Evolutionary conservation across 208 protist species (phyloP).

Genomic region (Crithidia thermophila): DNA sequence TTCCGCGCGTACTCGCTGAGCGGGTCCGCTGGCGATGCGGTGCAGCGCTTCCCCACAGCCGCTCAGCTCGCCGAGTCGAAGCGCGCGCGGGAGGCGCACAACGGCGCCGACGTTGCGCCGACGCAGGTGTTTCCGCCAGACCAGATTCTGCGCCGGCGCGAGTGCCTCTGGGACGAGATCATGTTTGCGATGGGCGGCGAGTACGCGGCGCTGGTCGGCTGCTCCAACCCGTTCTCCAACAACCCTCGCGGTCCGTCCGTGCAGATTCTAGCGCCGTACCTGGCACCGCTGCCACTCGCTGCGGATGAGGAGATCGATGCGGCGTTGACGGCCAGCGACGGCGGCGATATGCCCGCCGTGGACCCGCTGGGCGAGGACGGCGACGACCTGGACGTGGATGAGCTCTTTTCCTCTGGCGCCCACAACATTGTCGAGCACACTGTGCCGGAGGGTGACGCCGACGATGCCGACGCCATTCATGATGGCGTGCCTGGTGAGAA

Average conservation of each 20-base stretch:
- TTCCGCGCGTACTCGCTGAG: constrained; percentile 66
- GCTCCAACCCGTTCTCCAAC: constrained; percentile 77
- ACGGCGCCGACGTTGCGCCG: constrained; percentile 63
- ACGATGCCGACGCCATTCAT: background rate
- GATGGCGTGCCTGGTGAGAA: constrained; percentile 4
- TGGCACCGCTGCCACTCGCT: constrained; percentile 24
- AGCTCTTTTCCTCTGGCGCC: background rate
- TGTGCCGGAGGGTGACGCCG: background rate
- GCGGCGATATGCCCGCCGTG: background rate
- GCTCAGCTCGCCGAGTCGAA: constrained; percentile 53
- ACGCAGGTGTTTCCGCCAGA: constrained; percentile 83
- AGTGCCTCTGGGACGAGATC: constrained; percentile 88
- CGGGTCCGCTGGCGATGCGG: constrained; percentile 23
- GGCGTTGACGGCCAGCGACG: background rate
- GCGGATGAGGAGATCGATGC: constrained; percentile 16
- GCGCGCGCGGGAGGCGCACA: constrained; percentile 49
- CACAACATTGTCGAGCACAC: constrained; percentile 14
- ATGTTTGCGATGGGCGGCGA: constrained; percentile 82
- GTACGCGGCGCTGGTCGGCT: constrained; percentile 71
- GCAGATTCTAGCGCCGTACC: constrained; percentile 42
- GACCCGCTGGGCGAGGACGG: constrained; percentile 16
- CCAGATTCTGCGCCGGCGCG: constrained; percentile 68
- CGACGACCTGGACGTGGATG: background rate
- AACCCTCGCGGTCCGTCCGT: constrained; percentile 40
- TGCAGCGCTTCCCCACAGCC: constrained; percentile 64